Percentiles rank a stretch among this genome's conserved stretches.
These are phyloP conservation scores for Glycine soja DNA, from an alignment of 306 rosid genomes.

Conservation along the genomic window DNA sequence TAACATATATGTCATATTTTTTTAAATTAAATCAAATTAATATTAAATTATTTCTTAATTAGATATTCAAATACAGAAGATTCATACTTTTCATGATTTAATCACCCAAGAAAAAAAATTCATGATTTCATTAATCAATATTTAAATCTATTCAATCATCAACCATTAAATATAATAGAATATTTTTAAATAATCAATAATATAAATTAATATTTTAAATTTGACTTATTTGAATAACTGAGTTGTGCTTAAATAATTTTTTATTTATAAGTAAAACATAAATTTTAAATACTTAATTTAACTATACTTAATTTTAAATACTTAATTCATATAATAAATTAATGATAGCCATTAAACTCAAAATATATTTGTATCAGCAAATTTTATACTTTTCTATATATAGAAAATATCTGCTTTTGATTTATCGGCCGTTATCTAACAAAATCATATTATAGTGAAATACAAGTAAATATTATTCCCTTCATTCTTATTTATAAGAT, in stretches of 20 bases:
- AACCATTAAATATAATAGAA: neutral
- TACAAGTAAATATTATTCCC: neutral
- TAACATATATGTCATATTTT: neutral
- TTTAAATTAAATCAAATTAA: neutral
- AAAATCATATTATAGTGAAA: neutral
- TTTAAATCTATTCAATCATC: neutral
- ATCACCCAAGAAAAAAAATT: neutral
- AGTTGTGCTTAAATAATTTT: neutral
- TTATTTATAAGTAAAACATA: neutral
- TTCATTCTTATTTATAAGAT: too few species aligned
- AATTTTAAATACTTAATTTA: neutral
- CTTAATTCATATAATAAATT: too few species aligned
- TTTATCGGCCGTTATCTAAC: neutral
- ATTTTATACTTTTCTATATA: too few species aligned
- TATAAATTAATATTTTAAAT: neutral
- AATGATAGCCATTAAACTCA: too few species aligned
- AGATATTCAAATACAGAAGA: neutral
- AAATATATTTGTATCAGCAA: too few species aligned
- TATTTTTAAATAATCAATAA: neutral
- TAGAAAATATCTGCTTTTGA: too few species aligned
- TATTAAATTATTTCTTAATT: neutral
- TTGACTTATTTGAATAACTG: neutral
- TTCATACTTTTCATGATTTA: neutral
- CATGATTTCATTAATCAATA: neutral
- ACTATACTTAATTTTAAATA: too few species aligned